A percentile compares a stretch with the other conserved stretches of the same genome.
phyloP scores from a whole-genome alignment of 2,329 filamentous ascomycete genomes.

The Purpureocillium lavendulum region DNA sequence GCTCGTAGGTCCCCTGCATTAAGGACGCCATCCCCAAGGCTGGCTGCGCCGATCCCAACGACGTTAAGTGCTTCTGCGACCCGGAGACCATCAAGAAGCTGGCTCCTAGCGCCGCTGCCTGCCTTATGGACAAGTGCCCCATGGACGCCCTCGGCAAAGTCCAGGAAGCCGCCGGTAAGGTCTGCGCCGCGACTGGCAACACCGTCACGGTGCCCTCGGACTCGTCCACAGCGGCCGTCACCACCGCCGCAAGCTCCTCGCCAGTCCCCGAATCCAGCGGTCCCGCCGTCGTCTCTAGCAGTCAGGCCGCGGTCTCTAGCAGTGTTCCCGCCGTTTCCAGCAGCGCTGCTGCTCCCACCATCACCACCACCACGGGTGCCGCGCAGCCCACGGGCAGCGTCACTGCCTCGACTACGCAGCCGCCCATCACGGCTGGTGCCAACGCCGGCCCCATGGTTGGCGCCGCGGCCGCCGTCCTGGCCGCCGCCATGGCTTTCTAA shows the following conservation, averaged over 20 bases:
- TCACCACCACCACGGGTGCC: slow-evolving; percentile 2
- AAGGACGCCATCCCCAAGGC: slow-evolving; percentile 21
- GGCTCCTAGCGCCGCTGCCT: slow-evolving; percentile 17
- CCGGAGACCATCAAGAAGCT: slow-evolving; percentile 20
- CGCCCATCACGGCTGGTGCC: slow-evolving; percentile 11
- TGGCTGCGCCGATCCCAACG: slow-evolving; percentile 23
- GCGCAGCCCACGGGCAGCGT: slow-evolving; percentile 4
- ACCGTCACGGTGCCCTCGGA: no score
- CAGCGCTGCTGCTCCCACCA: slow-evolving; percentile 1
- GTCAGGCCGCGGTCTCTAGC: no score
- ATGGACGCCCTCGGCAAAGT: slow-evolving; percentile 20
- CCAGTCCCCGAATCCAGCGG: no score
- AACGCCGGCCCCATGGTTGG: slow-evolving; percentile 17
- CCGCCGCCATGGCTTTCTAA: slow-evolving; percentile 24
- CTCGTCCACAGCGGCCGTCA: no score
- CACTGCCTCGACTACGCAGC: slow-evolving; percentile 1
- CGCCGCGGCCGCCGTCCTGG: slow-evolving; percentile 20
- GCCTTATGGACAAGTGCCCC: slow-evolving; percentile 25
- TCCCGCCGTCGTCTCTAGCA: no score
- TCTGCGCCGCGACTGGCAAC: slow-evolving; percentile 17
- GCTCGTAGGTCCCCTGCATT: slow-evolving; percentile 23
- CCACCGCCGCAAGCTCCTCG: no score
- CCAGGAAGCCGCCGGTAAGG: slow-evolving; percentile 18
- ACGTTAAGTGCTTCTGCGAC: slow-evolving; percentile 30
- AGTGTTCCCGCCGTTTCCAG: neutral